Percentiles rank a stretch among this genome's conserved stretches.
Conservation (phyloP, 192 early-diverging fungal species). For the Coemansia sp. region DNA sequence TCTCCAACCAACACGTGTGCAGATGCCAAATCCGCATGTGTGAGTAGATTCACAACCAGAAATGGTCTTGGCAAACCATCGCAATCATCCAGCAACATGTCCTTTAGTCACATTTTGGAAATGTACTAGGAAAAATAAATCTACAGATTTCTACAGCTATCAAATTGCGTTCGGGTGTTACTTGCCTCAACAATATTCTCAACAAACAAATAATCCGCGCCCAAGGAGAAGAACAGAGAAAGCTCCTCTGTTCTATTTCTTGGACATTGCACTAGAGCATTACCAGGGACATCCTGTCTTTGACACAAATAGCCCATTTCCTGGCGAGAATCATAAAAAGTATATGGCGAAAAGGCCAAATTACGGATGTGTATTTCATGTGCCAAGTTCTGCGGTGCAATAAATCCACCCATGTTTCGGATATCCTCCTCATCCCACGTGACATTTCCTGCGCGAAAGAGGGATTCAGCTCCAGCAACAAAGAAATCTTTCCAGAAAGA, state of each 20-base stretch:
- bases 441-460: conserved; percentile 18
- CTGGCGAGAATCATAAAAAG: conserved; percentile 54
- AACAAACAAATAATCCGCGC: conserved; percentile 51
- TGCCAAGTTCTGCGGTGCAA: conserved; percentile 18
- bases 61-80: too few species aligned
- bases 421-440: conserved; percentile 44
- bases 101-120: too few species aligned
- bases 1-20: too few species aligned
- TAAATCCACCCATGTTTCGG: conserved; percentile 36
- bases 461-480: conserved; percentile 34
- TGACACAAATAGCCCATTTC: conserved; percentile 37
- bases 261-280: conserved; percentile 13
- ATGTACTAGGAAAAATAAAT: not conserved
- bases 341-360: conserved; percentile 43
- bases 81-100: too few species aligned
- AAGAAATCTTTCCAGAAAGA: conserved; percentile 54
- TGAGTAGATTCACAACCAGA: too few species aligned
- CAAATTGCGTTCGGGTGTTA: not conserved
- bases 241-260: conserved; percentile 28
- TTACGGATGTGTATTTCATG: conserved; percentile 30
- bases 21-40: too few species aligned
- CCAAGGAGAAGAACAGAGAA: conserved; percentile 38
- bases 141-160: not conserved
- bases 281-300: not conserved
- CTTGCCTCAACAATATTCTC: conserved; percentile 48